Percentiles rank a stretch among this genome's conserved stretches.
Evolutionary conservation across 257 asterid species (phyloP).

Genomic region (Penstemon barbatus): DNA sequence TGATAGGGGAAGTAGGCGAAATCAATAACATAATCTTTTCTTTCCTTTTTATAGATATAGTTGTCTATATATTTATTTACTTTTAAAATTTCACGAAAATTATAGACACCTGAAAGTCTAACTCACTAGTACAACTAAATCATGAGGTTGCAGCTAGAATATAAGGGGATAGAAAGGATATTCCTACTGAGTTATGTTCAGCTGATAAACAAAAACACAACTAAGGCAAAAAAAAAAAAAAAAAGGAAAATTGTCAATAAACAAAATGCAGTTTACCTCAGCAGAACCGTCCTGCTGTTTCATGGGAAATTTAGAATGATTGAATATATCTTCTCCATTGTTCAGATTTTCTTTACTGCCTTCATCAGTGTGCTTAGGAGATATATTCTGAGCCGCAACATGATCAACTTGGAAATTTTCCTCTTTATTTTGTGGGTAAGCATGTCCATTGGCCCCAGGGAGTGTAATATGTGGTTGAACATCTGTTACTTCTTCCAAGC

Average conservation of each 20-base stretch:
- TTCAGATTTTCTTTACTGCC: constrained; percentile 20
- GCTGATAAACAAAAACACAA: constrained; percentile 18
- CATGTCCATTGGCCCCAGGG: constrained; percentile 30
- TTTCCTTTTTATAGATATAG: too few species aligned
- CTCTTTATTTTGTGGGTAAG: constrained; percentile 21
- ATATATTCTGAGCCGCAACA: constrained; percentile 15
- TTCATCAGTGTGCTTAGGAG: constrained; percentile 28
- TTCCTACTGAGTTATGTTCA: neutral
- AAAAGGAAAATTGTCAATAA: neutral
- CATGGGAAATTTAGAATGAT: constrained; percentile 45
- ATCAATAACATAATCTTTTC: too few species aligned
- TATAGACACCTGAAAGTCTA: neutral
- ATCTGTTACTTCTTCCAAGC: constrained; percentile 36
- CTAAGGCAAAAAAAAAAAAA: neutral
- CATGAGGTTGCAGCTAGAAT: neutral
- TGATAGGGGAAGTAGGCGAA: too few species aligned
- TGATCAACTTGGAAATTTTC: constrained; percentile 17
- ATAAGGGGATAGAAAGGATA: neutral
- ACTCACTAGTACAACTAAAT: neutral
- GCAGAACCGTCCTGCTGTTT: constrained; percentile 42
- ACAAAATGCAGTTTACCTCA: constrained; percentile 50
- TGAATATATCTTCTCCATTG: constrained; percentile 38
- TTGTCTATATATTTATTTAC: too few species aligned
- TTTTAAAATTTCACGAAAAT: too few species aligned
- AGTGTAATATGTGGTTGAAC: constrained; percentile 20